A percentile compares a stretch with the other conserved stretches of the same genome.
phyloP scores from a whole-genome alignment of 257 asterid species.

The Capsicum chinense region DNA sequence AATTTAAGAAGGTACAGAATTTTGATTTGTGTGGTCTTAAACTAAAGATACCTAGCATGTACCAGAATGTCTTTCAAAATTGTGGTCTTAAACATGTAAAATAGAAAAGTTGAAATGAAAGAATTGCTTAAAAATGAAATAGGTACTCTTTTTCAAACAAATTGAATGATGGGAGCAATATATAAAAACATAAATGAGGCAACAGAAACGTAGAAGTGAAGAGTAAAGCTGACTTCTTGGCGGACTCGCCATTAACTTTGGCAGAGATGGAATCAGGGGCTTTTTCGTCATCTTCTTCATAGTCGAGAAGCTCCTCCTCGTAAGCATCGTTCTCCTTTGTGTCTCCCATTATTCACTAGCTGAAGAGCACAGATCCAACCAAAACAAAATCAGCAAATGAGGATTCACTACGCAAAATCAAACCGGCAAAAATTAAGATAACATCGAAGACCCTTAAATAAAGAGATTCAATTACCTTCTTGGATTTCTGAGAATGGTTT shows the following conservation, averaged over 20 bases:
- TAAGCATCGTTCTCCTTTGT: conserved; percentile 78
- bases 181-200: not conserved
- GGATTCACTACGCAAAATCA: not conserved
- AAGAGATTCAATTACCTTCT: conserved; percentile 30
- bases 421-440: not conserved
- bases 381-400: not conserved
- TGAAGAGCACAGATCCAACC: conserved; percentile 35
- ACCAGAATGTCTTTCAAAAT: too few relatives aligned
- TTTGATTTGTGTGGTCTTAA: too few relatives aligned
- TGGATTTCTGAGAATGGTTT: conserved; percentile 6
- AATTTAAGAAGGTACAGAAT: too few relatives aligned
- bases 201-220: not conserved
- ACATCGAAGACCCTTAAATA: not conserved
- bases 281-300: conserved; percentile 91
- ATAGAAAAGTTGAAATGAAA: too few relatives aligned
- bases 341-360: conserved; percentile 59
- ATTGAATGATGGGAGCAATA: not conserved
- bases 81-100: too few relatives aligned
- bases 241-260: conserved; percentile 83
- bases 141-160: too few relatives aligned
- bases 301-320: conserved; percentile 95
- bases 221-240: conserved; percentile 61
- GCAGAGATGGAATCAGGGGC: conserved; percentile 62
- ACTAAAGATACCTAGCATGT: too few relatives aligned
- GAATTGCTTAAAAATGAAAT: too few relatives aligned